Evolutionary conservation across 2,329 filamentous ascomycete species (phyloP), one percentile per base, ranked within the genome.

Genomic region (Aureobasidium subglaciale): DNA sequence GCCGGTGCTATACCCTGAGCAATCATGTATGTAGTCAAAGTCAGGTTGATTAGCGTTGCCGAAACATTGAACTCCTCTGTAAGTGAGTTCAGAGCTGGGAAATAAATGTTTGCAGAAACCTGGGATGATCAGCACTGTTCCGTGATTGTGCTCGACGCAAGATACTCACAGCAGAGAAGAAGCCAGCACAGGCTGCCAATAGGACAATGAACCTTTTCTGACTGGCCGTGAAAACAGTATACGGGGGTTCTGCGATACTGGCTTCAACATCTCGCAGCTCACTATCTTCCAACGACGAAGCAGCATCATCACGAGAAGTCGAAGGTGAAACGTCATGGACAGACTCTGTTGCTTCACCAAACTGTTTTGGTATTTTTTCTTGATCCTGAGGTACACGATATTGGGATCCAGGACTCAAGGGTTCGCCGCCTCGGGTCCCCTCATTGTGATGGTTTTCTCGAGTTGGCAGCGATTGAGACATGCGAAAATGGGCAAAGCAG

Each of bases 1-100:
- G 77, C 75, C 27, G 78, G 78, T 1, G 75, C 73, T 13, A 82
- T 66, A 3, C 76, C 79, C 70, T 82, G 79, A 30, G 78, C 49
- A 20, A 60, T 58, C 59, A 59, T 56, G 25, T 62, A 62, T 15
- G 56, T 50, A 7, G 60, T 61, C 15, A 61, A n/a, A 7, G 58
- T 61, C 55, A 61, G 46, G 22, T 61, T 61, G 50, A 59, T 56
- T 3, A 56, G 22, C 11, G 49, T 58, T 2, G 43, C 11, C 3
- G 56, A 57, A 18, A 60, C 60, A 32, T 58, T n/a, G 18, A 61
- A 58, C 9, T 61, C 58, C 5, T 32, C 18, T 3, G 58, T 42
- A 10, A 61, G 46, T 6, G 54, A 27, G 30, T 60, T 59, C 5
- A 61, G 34, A 16, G 60, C 58, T 15, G 60, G 60, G 18, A 60